Base-by-base conservation (phyloP, 805 yeast genomes). In the Starmerella potacharoeniae region DNA sequence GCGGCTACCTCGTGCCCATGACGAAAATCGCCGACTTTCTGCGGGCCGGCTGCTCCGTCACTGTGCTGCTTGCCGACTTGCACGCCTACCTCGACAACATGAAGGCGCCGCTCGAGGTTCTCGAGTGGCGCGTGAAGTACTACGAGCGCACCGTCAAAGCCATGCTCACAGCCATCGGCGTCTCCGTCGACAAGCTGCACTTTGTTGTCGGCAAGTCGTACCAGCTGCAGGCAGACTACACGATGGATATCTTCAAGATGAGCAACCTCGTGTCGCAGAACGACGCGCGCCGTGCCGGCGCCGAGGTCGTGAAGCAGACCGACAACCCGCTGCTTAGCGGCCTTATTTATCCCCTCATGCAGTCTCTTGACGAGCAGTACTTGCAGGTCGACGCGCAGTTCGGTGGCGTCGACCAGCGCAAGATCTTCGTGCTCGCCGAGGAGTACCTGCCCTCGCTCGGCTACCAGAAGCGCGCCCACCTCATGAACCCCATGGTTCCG, bases 401-500 rank as follows among this genome's bases (percentile, higher is more conserved):
- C 66, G 99, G 99, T 62, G 99, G 99, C 70, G 95, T 93, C 54
- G 99, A 93, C 71, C 98, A 93, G 75, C 83, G 99, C 73, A 93
- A 93, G 75, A 93, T 93, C 66, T 93, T 93, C 64, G 97, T 89
- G 31, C 77, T 93, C 53, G 97, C 98, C 8, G 98, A 93, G 71
- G 98, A 93, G 73, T 84, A 86, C 72, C 79, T 93, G 68, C 90
- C 83, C 44, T 68, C 80, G 51, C 66, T 93, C 55, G 97, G 97
- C 43, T 93, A 91, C 83, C 87, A 86, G 73, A 93, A 93, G 77
- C 84, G 99, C 70, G 98, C 95, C 34, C 99, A 93, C 73, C 77
- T 93, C 68, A 93, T 93, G 99, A 93, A 93, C 75, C 91, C 89
- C 54, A 91, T 93, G 97, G 96, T 95, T 48, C 98, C 98, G 50